phyloP scores from a whole-genome alignment of 495 filamentous ascomycete species.

The Hypoxylon subgilvum region DNA sequence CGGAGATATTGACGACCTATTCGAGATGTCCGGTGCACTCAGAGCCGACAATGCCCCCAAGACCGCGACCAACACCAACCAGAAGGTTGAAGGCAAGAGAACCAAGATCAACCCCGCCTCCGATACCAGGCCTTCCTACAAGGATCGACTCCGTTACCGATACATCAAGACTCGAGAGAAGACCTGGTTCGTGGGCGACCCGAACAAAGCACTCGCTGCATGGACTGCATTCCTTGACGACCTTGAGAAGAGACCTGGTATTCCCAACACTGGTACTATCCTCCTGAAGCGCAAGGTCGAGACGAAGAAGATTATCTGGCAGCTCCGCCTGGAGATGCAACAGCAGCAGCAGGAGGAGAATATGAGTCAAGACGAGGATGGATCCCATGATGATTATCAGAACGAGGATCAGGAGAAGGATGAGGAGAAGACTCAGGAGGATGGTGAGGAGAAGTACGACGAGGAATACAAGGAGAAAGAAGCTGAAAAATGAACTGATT shows the following conservation, averaged over 20 bases:
- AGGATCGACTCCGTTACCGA: conserved; percentile 1
- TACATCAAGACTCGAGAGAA: conserved; percentile 1
- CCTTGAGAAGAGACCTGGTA: not conserved
- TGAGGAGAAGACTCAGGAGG: not conserved
- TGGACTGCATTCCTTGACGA: conserved; percentile 10
- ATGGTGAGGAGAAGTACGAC: not conserved
- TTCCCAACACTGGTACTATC: not conserved
- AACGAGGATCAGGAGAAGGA: not conserved
- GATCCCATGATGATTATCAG: not conserved
- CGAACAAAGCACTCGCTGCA: not conserved
- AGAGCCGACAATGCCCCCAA: not conserved
- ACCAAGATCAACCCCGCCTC: not conserved
- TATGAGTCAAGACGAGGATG: not conserved
- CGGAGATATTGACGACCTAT: not conserved
- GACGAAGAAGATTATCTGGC: too few relatives aligned
- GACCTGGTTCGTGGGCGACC: not conserved
- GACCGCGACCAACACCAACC: not conserved
- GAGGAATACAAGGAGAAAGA: too few relatives aligned
- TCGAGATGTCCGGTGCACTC: conserved; percentile 16
- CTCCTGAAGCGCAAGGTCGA: conserved; percentile 14
- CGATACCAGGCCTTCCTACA: not conserved
- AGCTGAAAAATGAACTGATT: too few relatives aligned
- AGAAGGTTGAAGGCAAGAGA: not conserved
- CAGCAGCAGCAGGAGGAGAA: not conserved
- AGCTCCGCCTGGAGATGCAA: conserved; percentile 2